Conservation (phyloP, 768 basidiomycete genomes). For the Leccinum sublutescens region DNA sequence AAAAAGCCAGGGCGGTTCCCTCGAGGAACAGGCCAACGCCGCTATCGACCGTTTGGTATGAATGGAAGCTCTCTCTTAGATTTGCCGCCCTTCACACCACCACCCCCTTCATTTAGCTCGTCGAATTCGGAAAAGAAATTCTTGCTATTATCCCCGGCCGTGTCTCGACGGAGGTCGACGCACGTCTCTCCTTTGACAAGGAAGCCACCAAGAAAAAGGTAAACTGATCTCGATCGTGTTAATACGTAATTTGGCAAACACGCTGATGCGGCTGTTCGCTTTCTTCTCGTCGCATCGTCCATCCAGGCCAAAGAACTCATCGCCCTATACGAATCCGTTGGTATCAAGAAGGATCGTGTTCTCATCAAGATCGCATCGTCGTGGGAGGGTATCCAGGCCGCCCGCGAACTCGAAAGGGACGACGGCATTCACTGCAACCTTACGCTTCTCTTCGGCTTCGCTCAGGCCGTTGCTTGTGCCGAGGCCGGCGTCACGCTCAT, state of each 20-base stretch:
- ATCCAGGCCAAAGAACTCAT: constrained; percentile 80
- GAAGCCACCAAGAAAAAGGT: constrained; percentile 88
- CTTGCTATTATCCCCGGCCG: constrained; percentile 94
- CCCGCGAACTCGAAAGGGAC: constrained; percentile 89
- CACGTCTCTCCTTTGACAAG: constrained; percentile 95
- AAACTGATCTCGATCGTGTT: constrained; percentile 17
- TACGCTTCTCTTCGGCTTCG: constrained; percentile 98
- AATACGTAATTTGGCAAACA: constrained; percentile 24
- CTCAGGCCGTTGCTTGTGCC: constrained; percentile 97
- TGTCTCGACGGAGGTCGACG: constrained; percentile 99
- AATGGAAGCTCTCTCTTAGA: constrained; percentile 21
- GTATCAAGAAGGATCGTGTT: constrained; percentile 90
- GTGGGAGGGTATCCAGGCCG: constrained; percentile 99
- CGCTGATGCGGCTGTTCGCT: constrained; percentile 6
- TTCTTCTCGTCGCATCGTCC: constrained; percentile 6
- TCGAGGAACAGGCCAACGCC: constrained; percentile 72
- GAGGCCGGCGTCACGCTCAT: constrained; percentile 98
- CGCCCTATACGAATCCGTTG: constrained; percentile 89
- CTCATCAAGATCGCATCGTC: constrained; percentile 99
- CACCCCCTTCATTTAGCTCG: constrained; percentile 56
- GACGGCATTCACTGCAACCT: constrained; percentile 98
- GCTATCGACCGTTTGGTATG: constrained; percentile 89
- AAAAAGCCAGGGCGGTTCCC: constrained; percentile 76
- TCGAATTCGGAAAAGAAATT: constrained; percentile 97
- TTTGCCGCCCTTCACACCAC: constrained; percentile 11